Base-by-base conservation (phyloP, 2,329 filamentous ascomycete species). In the Plectosphaerella plurivora region DNA sequence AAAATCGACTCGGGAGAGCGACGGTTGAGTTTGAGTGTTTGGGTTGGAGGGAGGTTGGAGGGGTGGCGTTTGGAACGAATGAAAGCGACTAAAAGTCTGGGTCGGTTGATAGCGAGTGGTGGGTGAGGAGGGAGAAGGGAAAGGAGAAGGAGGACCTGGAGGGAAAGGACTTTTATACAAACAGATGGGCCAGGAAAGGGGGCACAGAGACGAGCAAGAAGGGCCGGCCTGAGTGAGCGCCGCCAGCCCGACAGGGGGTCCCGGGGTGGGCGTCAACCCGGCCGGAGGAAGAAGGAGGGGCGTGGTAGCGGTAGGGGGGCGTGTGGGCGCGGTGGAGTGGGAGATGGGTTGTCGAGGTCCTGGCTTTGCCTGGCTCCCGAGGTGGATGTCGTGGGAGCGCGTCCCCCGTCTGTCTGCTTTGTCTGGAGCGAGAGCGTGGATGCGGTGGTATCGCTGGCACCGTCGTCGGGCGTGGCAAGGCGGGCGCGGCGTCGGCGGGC, bases 11-110 rank as follows among this genome's bases (percentile, higher is more conserved):
- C 65, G 64, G 59, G 51, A 59, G 56, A 61, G 61, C 45, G 46
- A 50, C 61, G 55, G 58, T 59, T 53, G 53, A 54, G 53, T 54
- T 53, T 57, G 52, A 41, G 18, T 52, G 58, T 61, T 65, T 65
- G 63, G 22, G 62, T 56, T 64, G 57, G 58, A 61, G 58, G 63
- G 63, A 61, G 64, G 63, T 62, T 62, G 53, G 53, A 59, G 62
- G 56, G 60, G n/a, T 48, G 39, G 48, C 48, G 48, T 63, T 59
- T 57, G 58, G 61, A 81, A 81, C 75, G 78, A 81, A 70, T 78
- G 78, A 71, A 81, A 74, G 74, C 79, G 78, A 82, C 78, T 78
- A 63, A 73, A 68, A 77, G 76, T 77, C 76, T 75, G 72, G 73
- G 68, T 72, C 64, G 64, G 58, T 63, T 67, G 67, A 57, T 61